These are phyloP conservation scores for Neurospora pannonica DNA, from an alignment of 495 filamentous ascomycete genomes.

Conservation along the genomic window DNA sequence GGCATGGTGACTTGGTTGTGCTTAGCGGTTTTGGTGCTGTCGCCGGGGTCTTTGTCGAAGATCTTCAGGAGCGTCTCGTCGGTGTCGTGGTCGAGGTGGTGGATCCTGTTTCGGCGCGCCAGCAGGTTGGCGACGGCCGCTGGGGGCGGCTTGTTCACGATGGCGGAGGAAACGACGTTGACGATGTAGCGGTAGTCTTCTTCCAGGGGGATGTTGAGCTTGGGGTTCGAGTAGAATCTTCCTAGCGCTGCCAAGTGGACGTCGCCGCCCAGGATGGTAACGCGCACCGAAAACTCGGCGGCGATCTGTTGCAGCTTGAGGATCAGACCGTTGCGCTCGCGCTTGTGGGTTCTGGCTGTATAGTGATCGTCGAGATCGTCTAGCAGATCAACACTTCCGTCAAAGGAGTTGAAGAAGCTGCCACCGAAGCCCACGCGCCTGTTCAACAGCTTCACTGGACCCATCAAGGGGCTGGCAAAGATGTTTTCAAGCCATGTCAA, in stretches of 20 bases:
- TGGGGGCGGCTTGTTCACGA: conserved; percentile 92
- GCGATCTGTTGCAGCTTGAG: conserved; percentile 65
- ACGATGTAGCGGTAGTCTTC: conserved; percentile 91
- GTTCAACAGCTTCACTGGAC: conserved; percentile 78
- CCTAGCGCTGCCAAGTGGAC: conserved; percentile 89
- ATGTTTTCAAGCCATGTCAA: conserved; percentile 90
- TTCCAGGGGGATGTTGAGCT: conserved; percentile 67
- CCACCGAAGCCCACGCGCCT: conserved; percentile 80
- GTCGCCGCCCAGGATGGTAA: conserved; percentile 85
- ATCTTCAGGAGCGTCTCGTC: conserved; percentile 83
- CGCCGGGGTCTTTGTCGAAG: conserved; percentile 76
- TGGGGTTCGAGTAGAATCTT: conserved; percentile 86
- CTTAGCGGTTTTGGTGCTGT: conserved; percentile 50
- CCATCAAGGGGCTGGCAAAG: conserved; percentile 71
- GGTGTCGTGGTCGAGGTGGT: conserved; percentile 74
- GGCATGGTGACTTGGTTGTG: conserved; percentile 87
- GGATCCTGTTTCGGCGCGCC: conserved; percentile 79
- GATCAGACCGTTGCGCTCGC: conserved; percentile 67
- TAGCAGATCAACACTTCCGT: conserved; percentile 79
- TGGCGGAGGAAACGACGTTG: conserved; percentile 75
- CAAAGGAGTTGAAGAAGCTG: conserved; percentile 84
- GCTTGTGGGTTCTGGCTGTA: conserved; percentile 84
- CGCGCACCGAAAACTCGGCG: conserved; percentile 60
- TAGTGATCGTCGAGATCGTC: conserved; percentile 96
- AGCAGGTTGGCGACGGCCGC: conserved; percentile 79